Percentiles rank a stretch among this genome's conserved stretches.
Evolutionary conservation across 192 early-diverging fungal species (phyloP).

Genomic region (Gigaspora rosea): DNA sequence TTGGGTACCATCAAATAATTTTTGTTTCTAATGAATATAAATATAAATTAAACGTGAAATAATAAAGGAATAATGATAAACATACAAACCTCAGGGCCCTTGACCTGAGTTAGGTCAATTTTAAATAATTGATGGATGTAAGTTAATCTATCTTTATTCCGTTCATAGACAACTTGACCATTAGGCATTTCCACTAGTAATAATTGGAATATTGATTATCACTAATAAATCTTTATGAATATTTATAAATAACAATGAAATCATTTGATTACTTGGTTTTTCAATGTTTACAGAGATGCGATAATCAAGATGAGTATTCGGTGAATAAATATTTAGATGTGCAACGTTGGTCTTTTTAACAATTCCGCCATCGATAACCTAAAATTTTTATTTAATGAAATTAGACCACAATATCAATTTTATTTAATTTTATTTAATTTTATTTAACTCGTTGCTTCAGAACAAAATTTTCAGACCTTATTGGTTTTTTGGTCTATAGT

Average conservation of each 20-base stretch:
- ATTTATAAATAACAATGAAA: conserved; percentile 22
- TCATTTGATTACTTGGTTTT: conserved; percentile 48
- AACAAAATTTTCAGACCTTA: conserved; percentile 36
- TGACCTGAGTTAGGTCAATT: conserved; percentile 90
- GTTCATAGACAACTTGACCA: conserved; percentile 54
- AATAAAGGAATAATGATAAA: neutral
- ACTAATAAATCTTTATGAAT: neutral
- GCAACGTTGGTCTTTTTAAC: conserved; percentile 80
- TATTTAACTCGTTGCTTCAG: neutral
- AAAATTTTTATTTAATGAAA: neutral
- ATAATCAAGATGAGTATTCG: conserved; percentile 78
- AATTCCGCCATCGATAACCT: conserved; percentile 55
- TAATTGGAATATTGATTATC: neutral
- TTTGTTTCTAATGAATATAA: conserved; percentile 41
- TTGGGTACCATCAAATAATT: conserved; percentile 37
- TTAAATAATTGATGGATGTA: conserved; percentile 82
- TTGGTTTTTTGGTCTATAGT: conserved; percentile 66
- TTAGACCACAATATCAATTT: neutral
- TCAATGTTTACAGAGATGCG: conserved; percentile 87
- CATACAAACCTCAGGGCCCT: conserved; percentile 41
- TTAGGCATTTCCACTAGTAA: conserved; percentile 43
- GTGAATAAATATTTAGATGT: conserved; percentile 85
- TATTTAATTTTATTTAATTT: neutral
- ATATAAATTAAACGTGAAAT: neutral
- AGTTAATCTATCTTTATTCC: conserved; percentile 86